These are phyloP conservation scores for Cerrena zonata DNA, from an alignment of 1,284 basidiomycete genomes.

Conservation along the genomic window DNA sequence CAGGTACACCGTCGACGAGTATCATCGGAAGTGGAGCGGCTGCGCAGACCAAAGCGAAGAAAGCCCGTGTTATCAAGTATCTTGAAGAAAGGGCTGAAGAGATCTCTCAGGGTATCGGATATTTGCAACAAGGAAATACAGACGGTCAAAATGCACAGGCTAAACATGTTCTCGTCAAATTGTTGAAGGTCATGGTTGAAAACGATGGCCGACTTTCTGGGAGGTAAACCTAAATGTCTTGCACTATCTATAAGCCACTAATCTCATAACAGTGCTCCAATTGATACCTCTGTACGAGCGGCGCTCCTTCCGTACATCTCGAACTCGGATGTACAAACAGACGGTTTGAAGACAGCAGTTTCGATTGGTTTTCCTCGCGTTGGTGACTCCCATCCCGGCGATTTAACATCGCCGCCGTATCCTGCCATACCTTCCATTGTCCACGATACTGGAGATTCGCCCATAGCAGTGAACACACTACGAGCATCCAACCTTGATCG, in stretches of 20 bases:
- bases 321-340: slow-evolving; percentile 20
- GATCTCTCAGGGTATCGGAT: slow-evolving; percentile 70
- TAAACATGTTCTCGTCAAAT: slow-evolving; percentile 67
- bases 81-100: slow-evolving; percentile 72
- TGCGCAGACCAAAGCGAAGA: slow-evolving; percentile 75
- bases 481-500: slow-evolving; percentile 64
- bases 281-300: slow-evolving; percentile 60
- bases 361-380: slow-evolving; percentile 8
- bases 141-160: slow-evolving; percentile 66
- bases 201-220: slow-evolving; percentile 82
- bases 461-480: slow-evolving; percentile 29
- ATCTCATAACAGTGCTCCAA: slow-evolving; percentile 46
- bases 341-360: slow-evolving; percentile 16
- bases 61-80: slow-evolving; percentile 72
- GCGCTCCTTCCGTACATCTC: slow-evolving; percentile 60
- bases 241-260: background rate
- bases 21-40: slow-evolving; percentile 62
- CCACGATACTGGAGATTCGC: slow-evolving; percentile 18
- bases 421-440: slow-evolving; percentile 16
- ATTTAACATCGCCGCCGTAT: slow-evolving; percentile 20
- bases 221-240: slow-evolving; percentile 46
- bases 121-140: slow-evolving; percentile 49
- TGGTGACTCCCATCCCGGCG: slow-evolving; percentile 16
- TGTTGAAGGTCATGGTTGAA: slow-evolving; percentile 77
- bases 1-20: slow-evolving; percentile 57